Percentiles rank a stretch among this genome's conserved stretches.
Conservation (phyloP, 1,139 yeast species). For the Hemisphaericaspora xylanilytica region DNA sequence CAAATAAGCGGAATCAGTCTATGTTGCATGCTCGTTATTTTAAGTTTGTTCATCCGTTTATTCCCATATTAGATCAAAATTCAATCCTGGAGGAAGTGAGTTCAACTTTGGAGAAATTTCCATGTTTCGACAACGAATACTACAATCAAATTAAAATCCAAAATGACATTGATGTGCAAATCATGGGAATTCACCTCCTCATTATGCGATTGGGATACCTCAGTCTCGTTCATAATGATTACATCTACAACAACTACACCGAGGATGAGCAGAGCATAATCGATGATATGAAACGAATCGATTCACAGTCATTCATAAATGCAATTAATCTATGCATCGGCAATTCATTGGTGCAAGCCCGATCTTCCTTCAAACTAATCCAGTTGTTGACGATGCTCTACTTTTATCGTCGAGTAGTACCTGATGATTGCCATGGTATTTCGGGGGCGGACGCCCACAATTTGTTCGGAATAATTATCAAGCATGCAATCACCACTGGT, state of each 20-base stretch:
- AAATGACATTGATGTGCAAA: slow-evolving; percentile 32
- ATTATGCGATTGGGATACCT: slow-evolving; percentile 38
- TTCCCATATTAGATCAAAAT: slow-evolving; percentile 37
- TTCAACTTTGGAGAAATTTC: slow-evolving; percentile 28
- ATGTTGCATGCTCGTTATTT: slow-evolving; percentile 37
- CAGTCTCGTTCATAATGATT: slow-evolving; percentile 40
- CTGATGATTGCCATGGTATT: slow-evolving; percentile 45
- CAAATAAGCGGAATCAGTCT: slow-evolving; percentile 26
- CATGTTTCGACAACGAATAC: slow-evolving; percentile 20
- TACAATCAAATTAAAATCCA: slow-evolving; percentile 25
- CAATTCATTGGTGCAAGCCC: slow-evolving; percentile 26
- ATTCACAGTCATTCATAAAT: slow-evolving; percentile 24
- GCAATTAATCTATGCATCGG: slow-evolving; percentile 33
- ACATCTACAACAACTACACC: slow-evolving; percentile 26
- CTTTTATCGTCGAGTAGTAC: slow-evolving; percentile 39
- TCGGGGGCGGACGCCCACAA: slow-evolving; percentile 44
- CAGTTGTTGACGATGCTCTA: slow-evolving; percentile 33
- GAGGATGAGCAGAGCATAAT: slow-evolving; percentile 30
- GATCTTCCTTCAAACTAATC: slow-evolving; percentile 34
- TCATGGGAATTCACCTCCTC: slow-evolving; percentile 32
- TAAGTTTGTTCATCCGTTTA: slow-evolving; percentile 41
- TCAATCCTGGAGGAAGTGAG: slow-evolving; percentile 27
- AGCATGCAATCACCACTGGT: slow-evolving; percentile 45
- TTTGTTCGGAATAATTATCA: slow-evolving; percentile 36
- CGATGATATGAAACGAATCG: slow-evolving; percentile 25